Conservation (phyloP, 139 green algal genomes). For the Microglena sp. region DNA sequence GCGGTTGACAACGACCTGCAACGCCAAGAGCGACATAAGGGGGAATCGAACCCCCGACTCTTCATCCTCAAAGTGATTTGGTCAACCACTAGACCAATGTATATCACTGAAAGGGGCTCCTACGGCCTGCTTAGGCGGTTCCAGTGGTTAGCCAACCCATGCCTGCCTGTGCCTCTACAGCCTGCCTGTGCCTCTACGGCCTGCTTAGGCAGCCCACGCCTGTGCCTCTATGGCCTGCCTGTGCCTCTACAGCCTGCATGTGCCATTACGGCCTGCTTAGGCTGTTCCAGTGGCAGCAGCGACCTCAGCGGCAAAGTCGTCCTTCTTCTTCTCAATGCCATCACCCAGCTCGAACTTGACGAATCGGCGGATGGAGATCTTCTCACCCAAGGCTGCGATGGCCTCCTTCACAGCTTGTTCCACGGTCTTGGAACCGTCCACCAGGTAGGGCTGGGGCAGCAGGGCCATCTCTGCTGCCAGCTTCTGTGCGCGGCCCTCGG, state of each 20-base stretch:
- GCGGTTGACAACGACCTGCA: too few species aligned
- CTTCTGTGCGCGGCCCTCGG: conserved; percentile 88
- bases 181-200: not conserved
- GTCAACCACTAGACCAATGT: not conserved
- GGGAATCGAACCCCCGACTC: too few species aligned
- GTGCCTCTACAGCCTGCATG: not conserved
- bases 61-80: too few species aligned
- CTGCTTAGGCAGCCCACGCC: not conserved
- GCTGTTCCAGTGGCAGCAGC: conserved; percentile 68
- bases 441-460: conserved; percentile 78
- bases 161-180: not conserved
- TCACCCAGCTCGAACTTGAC: conserved; percentile 83
- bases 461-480: conserved; percentile 74
- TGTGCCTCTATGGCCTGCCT: not conserved
- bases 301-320: conserved; percentile 91
- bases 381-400: conserved; percentile 84
- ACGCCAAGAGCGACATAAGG: too few species aligned
- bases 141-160: not conserved
- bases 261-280: not conserved
- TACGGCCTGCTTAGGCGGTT: not conserved
- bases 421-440: conserved; percentile 85
- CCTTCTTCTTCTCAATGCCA: conserved; percentile 90
- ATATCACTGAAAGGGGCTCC: not conserved
- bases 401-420: conserved; percentile 76
- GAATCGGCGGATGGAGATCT: conserved; percentile 81